Conservation (phyloP, 176 grass and related monocot genomes). For the Secale cereale region DNA sequence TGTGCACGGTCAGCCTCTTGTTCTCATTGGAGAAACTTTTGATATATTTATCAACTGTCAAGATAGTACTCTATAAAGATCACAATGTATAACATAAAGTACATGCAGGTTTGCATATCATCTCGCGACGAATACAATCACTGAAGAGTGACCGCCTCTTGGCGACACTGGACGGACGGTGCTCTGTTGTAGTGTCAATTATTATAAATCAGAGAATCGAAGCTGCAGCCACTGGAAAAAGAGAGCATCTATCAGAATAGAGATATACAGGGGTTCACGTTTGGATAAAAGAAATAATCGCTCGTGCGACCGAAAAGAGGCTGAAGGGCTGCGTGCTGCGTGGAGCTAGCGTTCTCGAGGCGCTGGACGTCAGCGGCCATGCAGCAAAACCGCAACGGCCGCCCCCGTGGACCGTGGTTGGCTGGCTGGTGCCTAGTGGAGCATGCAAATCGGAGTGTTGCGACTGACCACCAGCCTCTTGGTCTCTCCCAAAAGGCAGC, state of each 20-base stretch:
- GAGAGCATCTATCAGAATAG: not conserved
- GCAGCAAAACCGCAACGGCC: not conserved
- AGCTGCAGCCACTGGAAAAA: not conserved
- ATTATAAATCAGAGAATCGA: not conserved
- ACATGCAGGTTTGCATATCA: accelerated
- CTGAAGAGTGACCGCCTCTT: not conserved
- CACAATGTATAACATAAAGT: too few relatives aligned
- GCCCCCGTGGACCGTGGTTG: too few relatives aligned
- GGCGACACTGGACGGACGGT: not conserved
- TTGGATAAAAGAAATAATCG: not conserved
- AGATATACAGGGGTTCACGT: not conserved
- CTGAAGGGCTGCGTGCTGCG: not conserved
- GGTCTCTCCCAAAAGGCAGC: not conserved
- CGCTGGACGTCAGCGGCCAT: not conserved
- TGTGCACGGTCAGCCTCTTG: too few relatives aligned
- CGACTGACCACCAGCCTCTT: too few relatives aligned
- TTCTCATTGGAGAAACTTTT: too few relatives aligned
- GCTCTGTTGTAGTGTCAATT: not conserved
- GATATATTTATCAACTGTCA: too few relatives aligned
- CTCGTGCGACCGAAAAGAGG: not conserved
- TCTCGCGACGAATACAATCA: too few relatives aligned
- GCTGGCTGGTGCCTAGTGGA: not conserved
- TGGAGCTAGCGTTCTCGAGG: not conserved
- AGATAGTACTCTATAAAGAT: too few relatives aligned
- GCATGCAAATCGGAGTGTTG: not conserved